These are phyloP conservation scores for Fusarium austroafricanum DNA, from an alignment of 2,329 filamentous ascomycete species.

Conservation along the genomic window DNA sequence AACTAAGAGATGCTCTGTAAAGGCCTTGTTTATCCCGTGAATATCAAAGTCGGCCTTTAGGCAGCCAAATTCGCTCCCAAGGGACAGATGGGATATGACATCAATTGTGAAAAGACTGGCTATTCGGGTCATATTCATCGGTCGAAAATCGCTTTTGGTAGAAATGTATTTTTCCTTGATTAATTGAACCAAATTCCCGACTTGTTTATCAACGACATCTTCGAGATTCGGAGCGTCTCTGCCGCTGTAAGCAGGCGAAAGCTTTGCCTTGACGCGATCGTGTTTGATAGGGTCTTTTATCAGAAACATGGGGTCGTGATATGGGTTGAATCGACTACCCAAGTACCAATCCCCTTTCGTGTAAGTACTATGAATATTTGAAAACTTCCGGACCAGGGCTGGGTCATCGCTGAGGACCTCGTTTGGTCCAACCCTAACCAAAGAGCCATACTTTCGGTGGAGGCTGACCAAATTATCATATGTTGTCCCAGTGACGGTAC, in stretches of 20 bases:
- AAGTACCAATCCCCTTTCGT: not conserved
- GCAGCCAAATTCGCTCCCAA: not conserved
- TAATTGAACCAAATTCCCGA: not conserved
- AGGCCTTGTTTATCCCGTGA: not conserved
- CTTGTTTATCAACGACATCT: not conserved
- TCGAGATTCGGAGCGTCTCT: not conserved
- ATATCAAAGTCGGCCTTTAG: not conserved
- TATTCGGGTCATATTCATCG: not conserved
- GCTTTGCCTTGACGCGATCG: not conserved
- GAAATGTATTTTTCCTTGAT: conserved; percentile 1
- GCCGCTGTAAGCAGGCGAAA: not conserved
- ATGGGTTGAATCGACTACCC: not conserved
- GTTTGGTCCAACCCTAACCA: conserved; percentile 1
- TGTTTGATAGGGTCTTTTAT: not conserved
- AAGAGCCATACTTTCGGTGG: not conserved
- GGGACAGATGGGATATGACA: conserved; percentile 1
- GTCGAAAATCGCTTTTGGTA: not conserved
- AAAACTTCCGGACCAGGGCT: not conserved
- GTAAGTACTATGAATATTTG: not conserved
- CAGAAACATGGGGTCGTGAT: not conserved
- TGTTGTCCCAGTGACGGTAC: not conserved
- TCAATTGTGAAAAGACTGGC: not conserved
- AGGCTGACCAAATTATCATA: not conserved
- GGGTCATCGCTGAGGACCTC: not conserved
- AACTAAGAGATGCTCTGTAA: not conserved